These are phyloP conservation scores for Penicillium fimorum DNA, from an alignment of 495 filamentous ascomycete species.

Conservation along the genomic window DNA sequence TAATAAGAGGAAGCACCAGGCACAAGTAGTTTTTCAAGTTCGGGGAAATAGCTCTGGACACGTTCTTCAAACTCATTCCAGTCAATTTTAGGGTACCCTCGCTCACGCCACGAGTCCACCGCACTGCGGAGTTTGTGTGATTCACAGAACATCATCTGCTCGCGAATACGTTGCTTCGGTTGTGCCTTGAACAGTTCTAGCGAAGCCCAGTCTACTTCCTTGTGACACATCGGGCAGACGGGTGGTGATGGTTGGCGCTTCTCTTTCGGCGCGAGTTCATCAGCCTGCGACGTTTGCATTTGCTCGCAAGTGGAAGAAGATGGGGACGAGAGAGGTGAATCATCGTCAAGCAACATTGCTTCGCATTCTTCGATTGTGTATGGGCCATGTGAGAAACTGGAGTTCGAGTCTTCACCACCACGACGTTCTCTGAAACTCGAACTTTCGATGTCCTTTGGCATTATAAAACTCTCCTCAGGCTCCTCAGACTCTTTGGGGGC, in stretches of 20 bases:
- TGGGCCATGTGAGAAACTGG: slow-evolving; percentile 27
- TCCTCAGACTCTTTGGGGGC: slow-evolving; percentile 12
- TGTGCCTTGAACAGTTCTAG: slow-evolving; percentile 47
- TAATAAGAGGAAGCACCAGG: slow-evolving; percentile 59
- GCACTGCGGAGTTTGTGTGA: slow-evolving; percentile 63
- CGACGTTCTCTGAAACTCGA: slow-evolving; percentile 19
- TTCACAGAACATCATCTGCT: slow-evolving; percentile 68
- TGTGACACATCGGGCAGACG: slow-evolving; percentile 67
- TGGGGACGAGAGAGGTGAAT: slow-evolving; percentile 17
- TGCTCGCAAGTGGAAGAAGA: neutral
- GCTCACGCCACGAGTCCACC: slow-evolving; percentile 55
- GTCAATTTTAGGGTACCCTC: slow-evolving; percentile 74
- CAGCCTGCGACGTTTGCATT: slow-evolving; percentile 1
- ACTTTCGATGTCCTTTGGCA: slow-evolving; percentile 28
- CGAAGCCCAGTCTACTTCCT: slow-evolving; percentile 53
- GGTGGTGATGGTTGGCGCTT: neutral
- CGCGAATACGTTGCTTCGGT: slow-evolving; percentile 55
- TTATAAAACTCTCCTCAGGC: slow-evolving; percentile 26
- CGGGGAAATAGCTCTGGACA: slow-evolving; percentile 52
- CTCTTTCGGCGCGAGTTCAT: neutral
- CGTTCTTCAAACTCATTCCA: slow-evolving; percentile 70
- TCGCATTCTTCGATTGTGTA: slow-evolving; percentile 9
- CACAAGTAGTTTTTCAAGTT: slow-evolving; percentile 58
- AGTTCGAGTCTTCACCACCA: slow-evolving; percentile 5
- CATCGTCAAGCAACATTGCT: slow-evolving; percentile 7